Evolutionary conservation across 371 early-diverging fungal species (phyloP).

Genomic region (Mucor plumbeus): DNA sequence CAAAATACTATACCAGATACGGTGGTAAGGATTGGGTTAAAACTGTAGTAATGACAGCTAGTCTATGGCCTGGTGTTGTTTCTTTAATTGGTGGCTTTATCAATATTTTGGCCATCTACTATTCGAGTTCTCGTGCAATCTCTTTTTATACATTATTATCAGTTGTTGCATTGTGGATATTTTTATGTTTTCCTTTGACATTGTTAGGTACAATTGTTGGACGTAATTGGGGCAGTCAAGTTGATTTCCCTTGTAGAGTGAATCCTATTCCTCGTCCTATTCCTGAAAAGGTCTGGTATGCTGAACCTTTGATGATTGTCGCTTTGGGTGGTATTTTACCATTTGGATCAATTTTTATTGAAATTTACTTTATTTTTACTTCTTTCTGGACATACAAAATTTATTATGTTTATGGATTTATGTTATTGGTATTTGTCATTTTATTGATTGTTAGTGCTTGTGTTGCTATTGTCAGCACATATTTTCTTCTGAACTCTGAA

Average conservation of each 20-base stretch:
- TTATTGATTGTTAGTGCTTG: constrained; percentile 78
- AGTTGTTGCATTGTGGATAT: constrained; percentile 74
- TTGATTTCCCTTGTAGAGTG: constrained; percentile 81
- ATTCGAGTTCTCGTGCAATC: constrained; percentile 79
- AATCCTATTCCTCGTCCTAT: constrained; percentile 84
- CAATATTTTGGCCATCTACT: constrained; percentile 79
- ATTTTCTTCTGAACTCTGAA: constrained; percentile 81
- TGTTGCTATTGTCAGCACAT: constrained; percentile 79
- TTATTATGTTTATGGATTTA: constrained; percentile 87
- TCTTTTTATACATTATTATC: constrained; percentile 79
- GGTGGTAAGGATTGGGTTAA: constrained; percentile 79
- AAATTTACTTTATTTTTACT: constrained; percentile 86
- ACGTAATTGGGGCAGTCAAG: constrained; percentile 67
- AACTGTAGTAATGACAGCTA: constrained; percentile 72
- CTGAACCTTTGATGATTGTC: constrained; percentile 68
- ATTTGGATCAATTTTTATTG: constrained; percentile 86
- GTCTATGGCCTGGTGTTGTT: constrained; percentile 74
- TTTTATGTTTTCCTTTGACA: constrained; percentile 79
- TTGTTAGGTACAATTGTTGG: constrained; percentile 80
- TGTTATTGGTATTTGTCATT: constrained; percentile 76
- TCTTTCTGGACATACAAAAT: constrained; percentile 87
- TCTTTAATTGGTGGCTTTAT: constrained; percentile 62
- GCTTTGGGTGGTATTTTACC: constrained; percentile 80
- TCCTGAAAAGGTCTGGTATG: constrained; percentile 78
- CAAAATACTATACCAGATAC: constrained; percentile 72